These are phyloP conservation scores for Phytophthora tentaculata DNA, from an alignment of 352 stramenopile species.

Conservation along the genomic window DNA sequence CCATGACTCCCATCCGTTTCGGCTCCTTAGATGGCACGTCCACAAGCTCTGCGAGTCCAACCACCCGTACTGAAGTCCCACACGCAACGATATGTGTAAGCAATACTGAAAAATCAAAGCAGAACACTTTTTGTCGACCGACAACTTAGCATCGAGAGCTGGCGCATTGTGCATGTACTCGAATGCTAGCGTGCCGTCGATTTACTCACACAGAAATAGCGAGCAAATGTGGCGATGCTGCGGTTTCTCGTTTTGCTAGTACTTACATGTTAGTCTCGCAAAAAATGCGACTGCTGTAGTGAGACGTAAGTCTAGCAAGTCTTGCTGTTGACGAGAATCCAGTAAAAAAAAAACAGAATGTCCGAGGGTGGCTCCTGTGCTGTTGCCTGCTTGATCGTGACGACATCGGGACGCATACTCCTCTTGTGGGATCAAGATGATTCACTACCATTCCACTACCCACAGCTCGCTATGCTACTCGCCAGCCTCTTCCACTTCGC, in stretches of 20 bases:
- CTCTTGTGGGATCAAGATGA: constrained; percentile 55
- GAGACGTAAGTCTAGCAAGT: no score
- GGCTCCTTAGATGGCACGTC: constrained; percentile 33
- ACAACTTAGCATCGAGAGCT: no score
- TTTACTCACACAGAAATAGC: no score
- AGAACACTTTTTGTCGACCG: not conserved
- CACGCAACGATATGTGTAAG: constrained; percentile 28
- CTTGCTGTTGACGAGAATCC: no score
- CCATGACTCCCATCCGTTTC: constrained; percentile 18
- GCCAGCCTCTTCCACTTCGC: constrained; percentile 70
- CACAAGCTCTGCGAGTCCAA: constrained; percentile 34
- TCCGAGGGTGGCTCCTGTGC: constrained; percentile 11
- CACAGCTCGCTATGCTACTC: constrained; percentile 54
- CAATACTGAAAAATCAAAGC: constrained; percentile 28
- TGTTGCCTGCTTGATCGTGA: constrained; percentile 60
- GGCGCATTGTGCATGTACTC: no score
- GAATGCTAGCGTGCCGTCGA: no score
- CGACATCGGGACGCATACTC: constrained; percentile 50
- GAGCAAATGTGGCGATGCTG: no score
- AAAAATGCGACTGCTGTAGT: no score
- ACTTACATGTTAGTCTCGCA: no score
- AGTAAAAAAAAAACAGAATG: no score
- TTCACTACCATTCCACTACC: constrained; percentile 48
- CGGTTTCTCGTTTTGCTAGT: no score
- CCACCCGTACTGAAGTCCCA: constrained; percentile 7